phyloP scores from a whole-genome alignment of 2,329 filamentous ascomycete genomes.

The Claviceps sp. region DNA sequence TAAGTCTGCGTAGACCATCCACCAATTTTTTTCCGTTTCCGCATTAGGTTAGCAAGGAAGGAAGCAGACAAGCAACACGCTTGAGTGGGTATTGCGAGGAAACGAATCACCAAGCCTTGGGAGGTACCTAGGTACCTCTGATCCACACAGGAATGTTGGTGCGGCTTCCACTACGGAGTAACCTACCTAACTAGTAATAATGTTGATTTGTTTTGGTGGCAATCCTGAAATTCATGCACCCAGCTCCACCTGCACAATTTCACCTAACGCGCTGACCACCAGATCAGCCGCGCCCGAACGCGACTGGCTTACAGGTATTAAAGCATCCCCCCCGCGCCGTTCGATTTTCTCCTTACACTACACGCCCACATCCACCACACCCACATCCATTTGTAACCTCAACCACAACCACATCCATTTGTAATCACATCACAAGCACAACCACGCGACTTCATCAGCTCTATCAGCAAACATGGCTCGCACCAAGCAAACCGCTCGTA shows the following conservation, averaged over 20 bases:
- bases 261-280: slow-evolving; percentile 9
- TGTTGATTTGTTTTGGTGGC: not conserved
- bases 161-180: not conserved
- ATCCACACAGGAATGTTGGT: no score
- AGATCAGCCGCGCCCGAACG: slow-evolving; percentile 24
- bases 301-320: slow-evolving; percentile 24
- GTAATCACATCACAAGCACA: not conserved
- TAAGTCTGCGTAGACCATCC: no score
- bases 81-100: no score
- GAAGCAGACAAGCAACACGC: no score
- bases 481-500: slow-evolving; percentile 55
- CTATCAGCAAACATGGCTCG: slow-evolving; percentile 42
- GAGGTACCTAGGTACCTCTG: no score
- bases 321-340: slow-evolving; percentile 29
- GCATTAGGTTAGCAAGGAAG: no score
- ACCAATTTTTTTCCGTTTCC: no score
- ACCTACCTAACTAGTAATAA: not conserved
- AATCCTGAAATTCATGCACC: not conserved
- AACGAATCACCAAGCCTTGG: no score
- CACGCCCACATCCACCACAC: slow-evolving; percentile 17
- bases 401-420: slow-evolving; percentile 6
- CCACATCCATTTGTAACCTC: slow-evolving; percentile 1
- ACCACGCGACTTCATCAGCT: slow-evolving; percentile 10
- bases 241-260: slow-evolving; percentile 12
- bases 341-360: slow-evolving; percentile 28